Conservation (phyloP, 139 green algal genomes). For the Chlorella vulgaris region DNA sequence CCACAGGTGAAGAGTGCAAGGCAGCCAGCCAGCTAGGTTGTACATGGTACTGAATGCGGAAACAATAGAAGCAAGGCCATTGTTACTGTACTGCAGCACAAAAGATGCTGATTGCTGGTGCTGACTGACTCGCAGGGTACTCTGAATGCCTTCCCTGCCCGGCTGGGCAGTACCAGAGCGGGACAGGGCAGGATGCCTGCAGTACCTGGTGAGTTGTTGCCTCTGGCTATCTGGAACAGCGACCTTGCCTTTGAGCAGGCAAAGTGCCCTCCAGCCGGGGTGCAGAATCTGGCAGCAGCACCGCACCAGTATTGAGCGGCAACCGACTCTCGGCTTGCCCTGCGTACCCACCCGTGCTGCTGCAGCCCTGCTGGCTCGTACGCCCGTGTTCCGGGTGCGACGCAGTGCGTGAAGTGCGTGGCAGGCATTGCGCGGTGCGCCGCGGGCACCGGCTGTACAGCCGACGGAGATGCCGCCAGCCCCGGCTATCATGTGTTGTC, state of each 20-base stretch:
- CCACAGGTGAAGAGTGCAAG: background rate
- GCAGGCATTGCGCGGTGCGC: background rate
- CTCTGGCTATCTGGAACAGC: background rate
- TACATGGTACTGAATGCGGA: too few species aligned
- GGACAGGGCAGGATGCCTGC: background rate
- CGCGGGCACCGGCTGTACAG: background rate
- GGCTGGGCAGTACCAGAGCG: background rate
- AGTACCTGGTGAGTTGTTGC: background rate
- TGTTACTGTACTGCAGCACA: background rate
- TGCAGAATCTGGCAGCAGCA: too few species aligned
- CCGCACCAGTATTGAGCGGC: too few species aligned
- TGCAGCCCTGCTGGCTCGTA: background rate
- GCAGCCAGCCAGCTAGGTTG: background rate
- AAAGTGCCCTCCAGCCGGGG: background rate
- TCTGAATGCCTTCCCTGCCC: background rate
- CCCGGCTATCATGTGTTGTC: background rate
- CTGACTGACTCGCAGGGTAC: background rate
- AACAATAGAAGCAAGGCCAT: too few species aligned
- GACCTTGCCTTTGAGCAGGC: background rate
- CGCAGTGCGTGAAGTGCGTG: background rate
- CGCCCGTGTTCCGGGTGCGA: background rate
- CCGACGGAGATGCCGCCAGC: background rate
- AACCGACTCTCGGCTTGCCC: too few species aligned
- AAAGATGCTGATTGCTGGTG: background rate
- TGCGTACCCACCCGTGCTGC: too few species aligned